Evolutionary conservation across 495 filamentous ascomycete genomes (phyloP).

Genomic region (Neurospora cerealis): DNA sequence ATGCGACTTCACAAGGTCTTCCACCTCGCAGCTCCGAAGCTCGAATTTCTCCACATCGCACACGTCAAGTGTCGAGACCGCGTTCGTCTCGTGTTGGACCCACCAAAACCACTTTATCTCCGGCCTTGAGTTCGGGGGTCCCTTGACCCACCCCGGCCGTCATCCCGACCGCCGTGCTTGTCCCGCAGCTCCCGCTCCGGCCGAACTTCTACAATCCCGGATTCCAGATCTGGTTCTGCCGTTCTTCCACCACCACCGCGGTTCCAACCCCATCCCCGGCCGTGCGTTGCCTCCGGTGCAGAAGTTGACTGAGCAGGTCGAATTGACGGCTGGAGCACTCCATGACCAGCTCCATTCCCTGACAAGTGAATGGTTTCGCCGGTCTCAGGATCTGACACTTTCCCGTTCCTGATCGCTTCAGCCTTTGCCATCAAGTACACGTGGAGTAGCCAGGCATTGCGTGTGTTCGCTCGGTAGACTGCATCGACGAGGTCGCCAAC

Average conservation of each 20-base stretch:
- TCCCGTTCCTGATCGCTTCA: constrained; percentile 25
- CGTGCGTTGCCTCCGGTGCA: background rate
- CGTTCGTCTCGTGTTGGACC: background rate
- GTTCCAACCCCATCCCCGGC: background rate
- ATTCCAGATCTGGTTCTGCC: background rate
- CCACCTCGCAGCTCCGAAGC: background rate
- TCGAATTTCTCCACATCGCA: background rate
- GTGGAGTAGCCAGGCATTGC: constrained; percentile 69
- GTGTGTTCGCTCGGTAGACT: constrained; percentile 55
- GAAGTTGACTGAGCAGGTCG: background rate
- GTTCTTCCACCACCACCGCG: background rate
- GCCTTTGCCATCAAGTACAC: constrained; percentile 54
- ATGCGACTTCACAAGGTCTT: background rate
- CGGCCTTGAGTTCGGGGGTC: background rate
- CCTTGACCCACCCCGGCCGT: background rate
- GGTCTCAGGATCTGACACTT: constrained; percentile 23
- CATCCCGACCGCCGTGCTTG: background rate
- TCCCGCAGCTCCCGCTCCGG: background rate
- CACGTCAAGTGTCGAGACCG: background rate
- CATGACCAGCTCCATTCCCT: background rate
- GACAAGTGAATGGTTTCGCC: background rate
- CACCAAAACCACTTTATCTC: background rate
- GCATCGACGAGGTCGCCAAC: constrained; percentile 73
- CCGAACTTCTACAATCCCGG: background rate
- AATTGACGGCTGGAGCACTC: background rate